Evolutionary conservation across 495 filamentous ascomycete species (phyloP).

Genomic region (Penicillium turbatum): DNA sequence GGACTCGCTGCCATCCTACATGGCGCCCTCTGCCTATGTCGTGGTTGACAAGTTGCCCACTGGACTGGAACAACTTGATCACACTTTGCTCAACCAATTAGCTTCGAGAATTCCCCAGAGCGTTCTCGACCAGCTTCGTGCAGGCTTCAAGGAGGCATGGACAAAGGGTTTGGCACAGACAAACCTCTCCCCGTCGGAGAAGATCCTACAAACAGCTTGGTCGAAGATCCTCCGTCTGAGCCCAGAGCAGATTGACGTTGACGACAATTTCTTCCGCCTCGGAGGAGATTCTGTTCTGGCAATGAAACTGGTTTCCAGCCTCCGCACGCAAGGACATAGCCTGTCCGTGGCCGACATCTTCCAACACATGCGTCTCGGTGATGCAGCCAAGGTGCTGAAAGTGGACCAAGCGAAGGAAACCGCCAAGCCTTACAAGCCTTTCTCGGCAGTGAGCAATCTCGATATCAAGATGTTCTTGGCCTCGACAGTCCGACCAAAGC

Average conservation of each 20-base stretch:
- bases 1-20: slow-evolving; percentile 38
- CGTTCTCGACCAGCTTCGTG: slow-evolving; percentile 18
- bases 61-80: slow-evolving; percentile 21
- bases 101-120: slow-evolving; percentile 21
- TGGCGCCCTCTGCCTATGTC: slow-evolving; percentile 38
- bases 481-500: slow-evolving; percentile 24
- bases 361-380: slow-evolving; percentile 40
- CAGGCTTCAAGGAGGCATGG: slow-evolving; percentile 24
- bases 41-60: slow-evolving; percentile 29
- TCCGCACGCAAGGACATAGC: slow-evolving; percentile 31
- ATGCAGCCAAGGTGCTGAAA: slow-evolving; percentile 33
- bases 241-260: slow-evolving; percentile 34
- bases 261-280: slow-evolving; percentile 46
- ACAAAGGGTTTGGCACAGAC: slow-evolving; percentile 16
- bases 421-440: slow-evolving; percentile 26
- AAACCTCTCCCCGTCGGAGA: slow-evolving; percentile 33
- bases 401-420: slow-evolving; percentile 18
- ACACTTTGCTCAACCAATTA: slow-evolving; percentile 22
- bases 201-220: slow-evolving; percentile 43
- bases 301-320: slow-evolving; percentile 41
- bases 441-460: slow-evolving; percentile 33
- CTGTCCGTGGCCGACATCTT: slow-evolving; percentile 47
- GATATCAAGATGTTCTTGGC: slow-evolving; percentile 28
- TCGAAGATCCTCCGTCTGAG: slow-evolving; percentile 37
- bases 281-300: slow-evolving; percentile 46